Percentiles rank a stretch among this genome's conserved stretches.
Evolutionary conservation across 495 filamentous ascomycete genomes (phyloP).

Genomic region (Xylaria cubensis): DNA sequence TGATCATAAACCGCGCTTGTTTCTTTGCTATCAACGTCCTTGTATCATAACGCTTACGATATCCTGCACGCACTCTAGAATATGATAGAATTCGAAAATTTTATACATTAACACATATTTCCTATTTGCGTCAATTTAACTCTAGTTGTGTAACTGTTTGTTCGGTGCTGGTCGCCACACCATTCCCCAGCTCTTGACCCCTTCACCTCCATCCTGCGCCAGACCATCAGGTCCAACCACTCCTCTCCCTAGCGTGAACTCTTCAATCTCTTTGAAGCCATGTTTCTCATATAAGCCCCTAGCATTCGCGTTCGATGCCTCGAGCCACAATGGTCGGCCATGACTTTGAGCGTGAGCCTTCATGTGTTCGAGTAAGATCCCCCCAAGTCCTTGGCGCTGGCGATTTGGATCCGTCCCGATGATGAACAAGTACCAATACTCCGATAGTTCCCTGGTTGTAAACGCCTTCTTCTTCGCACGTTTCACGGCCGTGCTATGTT

Average conservation of each 20-base stretch:
- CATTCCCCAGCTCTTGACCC: constrained; percentile 23
- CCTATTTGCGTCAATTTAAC: neutral
- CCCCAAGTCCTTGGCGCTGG: constrained; percentile 23
- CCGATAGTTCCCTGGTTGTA: constrained; percentile 4
- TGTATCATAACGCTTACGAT: neutral
- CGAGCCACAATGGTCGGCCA: constrained; percentile 26
- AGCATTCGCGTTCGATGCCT: constrained; percentile 20
- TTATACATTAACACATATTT: neutral
- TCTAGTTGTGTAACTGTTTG: neutral
- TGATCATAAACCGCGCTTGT: neutral
- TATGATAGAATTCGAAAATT: neutral
- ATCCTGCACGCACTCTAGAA: neutral
- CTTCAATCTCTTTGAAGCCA: constrained; percentile 22
- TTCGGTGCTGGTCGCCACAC: constrained; percentile 24
- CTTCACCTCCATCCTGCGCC: constrained; percentile 13
- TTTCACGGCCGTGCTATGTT: constrained; percentile 16
- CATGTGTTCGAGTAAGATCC: constrained; percentile 21
- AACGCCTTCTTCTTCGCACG: constrained; percentile 21
- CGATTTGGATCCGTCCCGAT: constrained; percentile 20
- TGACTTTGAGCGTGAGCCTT: constrained; percentile 1
- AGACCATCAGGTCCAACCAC: constrained; percentile 23
- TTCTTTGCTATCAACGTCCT: neutral
- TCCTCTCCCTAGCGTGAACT: constrained; percentile 15
- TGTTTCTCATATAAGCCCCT: constrained; percentile 19
- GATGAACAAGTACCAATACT: constrained; percentile 27